Percentiles rank a stretch among this genome's conserved stretches.
phyloP scores from a whole-genome alignment of 176 grass and related monocot species.

The Secale cereale region DNA sequence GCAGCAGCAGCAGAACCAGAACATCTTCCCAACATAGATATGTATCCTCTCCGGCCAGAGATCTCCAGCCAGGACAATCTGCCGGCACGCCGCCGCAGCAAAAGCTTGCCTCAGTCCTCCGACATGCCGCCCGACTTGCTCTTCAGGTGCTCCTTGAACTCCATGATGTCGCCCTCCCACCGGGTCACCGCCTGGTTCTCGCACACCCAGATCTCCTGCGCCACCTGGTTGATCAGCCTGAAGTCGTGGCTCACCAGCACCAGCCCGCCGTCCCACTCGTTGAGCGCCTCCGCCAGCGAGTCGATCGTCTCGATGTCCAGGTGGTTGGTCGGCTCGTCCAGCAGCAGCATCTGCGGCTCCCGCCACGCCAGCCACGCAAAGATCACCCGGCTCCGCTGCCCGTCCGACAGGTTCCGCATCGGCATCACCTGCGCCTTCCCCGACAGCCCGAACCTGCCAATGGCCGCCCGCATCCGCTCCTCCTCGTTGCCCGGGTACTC shows the following conservation, averaged over 20 bases:
- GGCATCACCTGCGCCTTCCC: constrained; percentile 95
- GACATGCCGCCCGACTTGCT: constrained; percentile 55
- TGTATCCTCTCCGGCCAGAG: too few species aligned
- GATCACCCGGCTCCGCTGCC: constrained; percentile 75
- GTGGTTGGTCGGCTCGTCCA: constrained; percentile 92
- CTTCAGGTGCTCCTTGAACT: constrained; percentile 82
- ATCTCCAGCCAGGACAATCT: too few species aligned
- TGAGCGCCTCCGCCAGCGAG: constrained; percentile 82
- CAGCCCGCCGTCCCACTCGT: constrained; percentile 87
- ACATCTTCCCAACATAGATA: too few species aligned
- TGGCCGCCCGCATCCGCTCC: constrained; percentile 80
- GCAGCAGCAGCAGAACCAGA: too few species aligned
- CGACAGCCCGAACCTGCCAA: constrained; percentile 71
- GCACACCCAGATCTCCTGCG: constrained; percentile 93
- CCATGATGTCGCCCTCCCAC: constrained; percentile 93
- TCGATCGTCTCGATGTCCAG: constrained; percentile 91
- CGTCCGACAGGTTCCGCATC: constrained; percentile 89
- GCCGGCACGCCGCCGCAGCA: too few species aligned
- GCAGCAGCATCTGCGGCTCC: constrained; percentile 64
- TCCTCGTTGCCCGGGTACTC: constrained; percentile 92
- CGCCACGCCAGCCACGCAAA: constrained; percentile 90
- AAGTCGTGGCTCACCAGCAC: constrained; percentile 96
- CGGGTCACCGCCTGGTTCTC: constrained; percentile 77
- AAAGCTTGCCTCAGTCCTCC: constrained; percentile 14
- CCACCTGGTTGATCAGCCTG: constrained; percentile 89